Evolutionary conservation across 73 alveolate genomes (phyloP).

Genomic region (Blepharisma stoltei): DNA sequence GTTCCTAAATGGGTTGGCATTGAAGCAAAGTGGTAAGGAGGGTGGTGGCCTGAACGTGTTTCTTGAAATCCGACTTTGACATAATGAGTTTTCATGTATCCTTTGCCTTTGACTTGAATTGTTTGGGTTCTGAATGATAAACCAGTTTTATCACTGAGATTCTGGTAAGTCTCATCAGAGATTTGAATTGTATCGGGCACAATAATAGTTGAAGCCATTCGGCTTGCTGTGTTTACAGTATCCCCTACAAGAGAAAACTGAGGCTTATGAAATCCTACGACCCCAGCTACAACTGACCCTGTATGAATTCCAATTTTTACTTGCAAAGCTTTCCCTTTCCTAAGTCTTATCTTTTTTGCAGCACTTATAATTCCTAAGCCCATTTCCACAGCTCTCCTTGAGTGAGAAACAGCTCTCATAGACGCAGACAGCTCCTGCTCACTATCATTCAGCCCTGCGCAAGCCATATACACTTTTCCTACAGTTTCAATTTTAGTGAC

Average conservation of each 20-base stretch:
- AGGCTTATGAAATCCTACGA: constrained; percentile 53
- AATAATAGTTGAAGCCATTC: constrained; percentile 54
- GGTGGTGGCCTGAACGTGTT: background rate
- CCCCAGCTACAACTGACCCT: constrained; percentile 56
- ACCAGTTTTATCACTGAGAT: background rate
- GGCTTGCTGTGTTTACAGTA: constrained; percentile 48
- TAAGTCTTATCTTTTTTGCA: background rate
- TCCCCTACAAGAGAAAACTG: constrained; percentile 54
- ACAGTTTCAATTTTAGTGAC: constrained; percentile 62
- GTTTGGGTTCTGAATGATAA: background rate
- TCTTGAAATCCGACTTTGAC: background rate
- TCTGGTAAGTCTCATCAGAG: background rate
- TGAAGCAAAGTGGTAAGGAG: background rate
- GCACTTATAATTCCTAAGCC: constrained; percentile 15
- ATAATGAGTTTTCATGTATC: background rate
- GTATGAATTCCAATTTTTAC: constrained; percentile 50
- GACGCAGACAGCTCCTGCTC: constrained; percentile 40
- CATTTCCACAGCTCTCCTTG: constrained; percentile 13
- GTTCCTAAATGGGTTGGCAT: background rate
- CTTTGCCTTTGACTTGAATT: constrained; percentile 26
- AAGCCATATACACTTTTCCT: constrained; percentile 68
- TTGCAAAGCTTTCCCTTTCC: constrained; percentile 5
- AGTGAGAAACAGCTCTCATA: constrained; percentile 6
- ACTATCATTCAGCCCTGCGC: constrained; percentile 61
- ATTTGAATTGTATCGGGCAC: background rate